Evolutionary conservation across 352 stramenopile species (phyloP).

Genomic region (Globisporangium orthogonon): DNA sequence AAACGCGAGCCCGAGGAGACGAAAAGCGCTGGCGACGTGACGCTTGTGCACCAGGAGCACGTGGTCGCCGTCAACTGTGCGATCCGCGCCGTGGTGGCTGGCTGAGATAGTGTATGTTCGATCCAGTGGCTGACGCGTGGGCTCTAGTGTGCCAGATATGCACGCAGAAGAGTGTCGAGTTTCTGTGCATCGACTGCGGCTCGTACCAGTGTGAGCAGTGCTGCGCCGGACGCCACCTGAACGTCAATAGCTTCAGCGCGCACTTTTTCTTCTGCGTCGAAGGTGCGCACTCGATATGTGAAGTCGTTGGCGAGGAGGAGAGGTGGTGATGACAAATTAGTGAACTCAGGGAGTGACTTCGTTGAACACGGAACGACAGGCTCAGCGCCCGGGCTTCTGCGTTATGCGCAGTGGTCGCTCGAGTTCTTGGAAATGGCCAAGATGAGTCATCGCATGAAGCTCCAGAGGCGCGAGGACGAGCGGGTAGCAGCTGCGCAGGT

Average conservation of each 20-base stretch:
- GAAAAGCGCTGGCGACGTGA: slow-evolving; percentile 24
- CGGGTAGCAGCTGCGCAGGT: background rate
- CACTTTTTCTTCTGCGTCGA: slow-evolving; percentile 61
- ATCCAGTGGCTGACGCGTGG: background rate
- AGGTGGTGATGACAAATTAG: too few species aligned
- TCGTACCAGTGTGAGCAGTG: slow-evolving; percentile 55
- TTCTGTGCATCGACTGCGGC: slow-evolving; percentile 50
- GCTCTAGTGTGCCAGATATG: slow-evolving; percentile 49
- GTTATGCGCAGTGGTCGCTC: slow-evolving; percentile 36
- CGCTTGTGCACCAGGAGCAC: slow-evolving; percentile 36
- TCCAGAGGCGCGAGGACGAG: slow-evolving; percentile 9
- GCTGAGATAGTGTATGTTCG: too few species aligned
- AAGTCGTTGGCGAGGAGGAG: too few species aligned
- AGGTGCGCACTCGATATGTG: slow-evolving; percentile 27
- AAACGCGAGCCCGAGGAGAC: slow-evolving; percentile 24
- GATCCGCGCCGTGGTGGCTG: background rate
- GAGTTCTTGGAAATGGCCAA: slow-evolving; percentile 42
- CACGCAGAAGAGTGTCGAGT: slow-evolving; percentile 29
- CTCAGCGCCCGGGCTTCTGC: slow-evolving; percentile 16
- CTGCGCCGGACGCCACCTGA: slow-evolving; percentile 32
- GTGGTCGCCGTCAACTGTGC: slow-evolving; percentile 39
- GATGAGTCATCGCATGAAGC: slow-evolving; percentile 17
- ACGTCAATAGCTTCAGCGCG: slow-evolving; percentile 10
- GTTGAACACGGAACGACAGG: background rate
- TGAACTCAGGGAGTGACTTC: too few species aligned